These are phyloP conservation scores for Corylus heterophylla DNA, from an alignment of 306 rosid genomes.

Conservation along the genomic window DNA sequence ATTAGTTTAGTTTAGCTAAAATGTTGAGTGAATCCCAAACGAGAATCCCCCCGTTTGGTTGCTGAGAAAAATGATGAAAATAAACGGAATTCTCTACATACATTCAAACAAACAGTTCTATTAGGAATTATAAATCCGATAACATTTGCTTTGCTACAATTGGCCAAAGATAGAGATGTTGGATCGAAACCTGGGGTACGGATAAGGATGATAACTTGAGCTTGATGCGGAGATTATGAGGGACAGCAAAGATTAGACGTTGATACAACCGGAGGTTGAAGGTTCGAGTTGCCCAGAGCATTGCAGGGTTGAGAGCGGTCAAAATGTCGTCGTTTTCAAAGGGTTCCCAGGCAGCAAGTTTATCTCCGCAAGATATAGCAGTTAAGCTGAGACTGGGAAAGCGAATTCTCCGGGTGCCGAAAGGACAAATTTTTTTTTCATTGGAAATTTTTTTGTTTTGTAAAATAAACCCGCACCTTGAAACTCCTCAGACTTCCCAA, in stretches of 20 bases:
- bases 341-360: neutral
- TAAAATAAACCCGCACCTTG: too few relatives aligned
- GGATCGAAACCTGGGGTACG: constrained; percentile 34
- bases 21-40: neutral
- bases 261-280: constrained; percentile 26
- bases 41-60: neutral
- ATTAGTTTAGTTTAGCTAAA: neutral
- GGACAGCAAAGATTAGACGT: constrained; percentile 17
- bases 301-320: constrained; percentile 16
- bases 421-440: too few relatives aligned
- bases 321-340: constrained; percentile 10
- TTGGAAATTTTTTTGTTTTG: too few relatives aligned
- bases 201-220: constrained; percentile 30
- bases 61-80: neutral
- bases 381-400: neutral
- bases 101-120: neutral
- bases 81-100: neutral
- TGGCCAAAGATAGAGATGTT: neutral
- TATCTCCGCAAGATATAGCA: neutral
- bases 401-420: too few relatives aligned
- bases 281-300: constrained; percentile 42
- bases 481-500: too few relatives aligned
- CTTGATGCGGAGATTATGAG: constrained; percentile 24
- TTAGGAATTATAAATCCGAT: neutral
- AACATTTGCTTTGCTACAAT: neutral